Conservation (phyloP, 2,329 filamentous ascomycete species). For the Penicillium olsonii region DNA sequence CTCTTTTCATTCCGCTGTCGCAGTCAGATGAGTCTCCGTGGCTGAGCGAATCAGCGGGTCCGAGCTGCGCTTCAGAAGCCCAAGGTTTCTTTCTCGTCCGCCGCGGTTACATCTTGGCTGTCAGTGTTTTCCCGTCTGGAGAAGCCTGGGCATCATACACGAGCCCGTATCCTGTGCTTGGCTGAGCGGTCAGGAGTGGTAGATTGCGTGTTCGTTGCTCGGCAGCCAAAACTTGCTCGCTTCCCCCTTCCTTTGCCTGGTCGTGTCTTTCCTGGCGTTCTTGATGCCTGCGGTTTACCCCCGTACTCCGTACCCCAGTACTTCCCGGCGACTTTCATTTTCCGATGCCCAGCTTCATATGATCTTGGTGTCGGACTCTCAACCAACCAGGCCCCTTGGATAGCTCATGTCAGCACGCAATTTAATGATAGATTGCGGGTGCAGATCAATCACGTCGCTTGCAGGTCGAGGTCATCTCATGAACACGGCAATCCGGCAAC, state of each 20-base stretch:
- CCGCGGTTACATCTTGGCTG: constrained; percentile 8
- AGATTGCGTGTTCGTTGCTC: constrained; percentile 16
- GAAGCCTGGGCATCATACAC: constrained; percentile 13
- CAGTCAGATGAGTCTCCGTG: constrained; percentile 1
- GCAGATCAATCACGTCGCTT: constrained; percentile 4
- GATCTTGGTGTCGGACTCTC: not conserved
- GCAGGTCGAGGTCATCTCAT: not conserved
- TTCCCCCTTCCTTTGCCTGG: not conserved
- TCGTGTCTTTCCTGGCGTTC: no score
- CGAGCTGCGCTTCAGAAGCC: not conserved
- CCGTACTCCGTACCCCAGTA: not conserved
- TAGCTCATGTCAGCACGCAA: not conserved
- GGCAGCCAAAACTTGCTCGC: not conserved
- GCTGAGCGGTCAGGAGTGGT: constrained; percentile 15
- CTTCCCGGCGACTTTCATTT: not conserved
- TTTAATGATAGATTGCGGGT: not conserved
- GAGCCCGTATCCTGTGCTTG: constrained; percentile 14
- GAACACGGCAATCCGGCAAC: not conserved
- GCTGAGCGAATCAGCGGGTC: constrained; percentile 1
- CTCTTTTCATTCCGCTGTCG: constrained; percentile 13
- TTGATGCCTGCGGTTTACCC: no score
- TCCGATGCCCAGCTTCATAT: not conserved
- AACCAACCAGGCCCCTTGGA: not conserved
- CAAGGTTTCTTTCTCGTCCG: constrained; percentile 1
- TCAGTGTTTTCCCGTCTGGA: not conserved